Evolutionary conservation across 2,329 filamentous ascomycete genomes (phyloP), one percentile per base, ranked within the genome.

Genomic region (Talaromyces pinophilus): DNA sequence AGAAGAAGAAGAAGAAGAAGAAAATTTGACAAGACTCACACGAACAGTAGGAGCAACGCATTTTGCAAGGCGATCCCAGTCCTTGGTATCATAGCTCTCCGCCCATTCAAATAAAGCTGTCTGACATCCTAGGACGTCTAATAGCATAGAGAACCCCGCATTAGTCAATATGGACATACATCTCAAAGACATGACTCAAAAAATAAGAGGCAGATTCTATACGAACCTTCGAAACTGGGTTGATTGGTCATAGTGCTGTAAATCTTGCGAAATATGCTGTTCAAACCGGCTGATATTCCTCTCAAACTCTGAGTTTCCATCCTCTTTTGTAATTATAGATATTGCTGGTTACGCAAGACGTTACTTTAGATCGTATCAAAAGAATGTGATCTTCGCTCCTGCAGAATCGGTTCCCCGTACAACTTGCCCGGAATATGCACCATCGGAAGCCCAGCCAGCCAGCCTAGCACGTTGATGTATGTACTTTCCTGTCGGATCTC

Each of bases 1-100:
- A 25, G 8, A 25, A 48, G 19, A 25, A 19, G 11, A 25, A 48
- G 19, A 25, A 19, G 11, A 15, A 46, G n/a, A 15, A 40, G 15
- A 17, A 48, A 46, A 46, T 22, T n/a, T n/a, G 17, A n/a, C 5
- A n/a, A 46, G 42, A 46, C 19, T 25, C 25, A 48, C 64, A 30
- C 42, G 48, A n/a, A 68, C 30, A 22, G 59, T 63, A 52, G 67
- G 64, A 11, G 67, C 60, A 38, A 66, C 35, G 28, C 64, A 50
- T 30, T 63, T 63, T 7, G 19, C 25, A 11, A 68, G 60, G 19
- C 67, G 46, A 52, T 64, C 42, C 67, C 67, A 68, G 33, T 68
- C 64, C 44, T 66, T 66, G 30, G 13, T 62, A 38, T 66, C 64
- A 42, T 52, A 66, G 46, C 59, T 66, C 28, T 66, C 64, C 5